These are phyloP conservation scores for Evernia prunastri DNA, from an alignment of 495 filamentous ascomycete genomes.

Conservation along the genomic window DNA sequence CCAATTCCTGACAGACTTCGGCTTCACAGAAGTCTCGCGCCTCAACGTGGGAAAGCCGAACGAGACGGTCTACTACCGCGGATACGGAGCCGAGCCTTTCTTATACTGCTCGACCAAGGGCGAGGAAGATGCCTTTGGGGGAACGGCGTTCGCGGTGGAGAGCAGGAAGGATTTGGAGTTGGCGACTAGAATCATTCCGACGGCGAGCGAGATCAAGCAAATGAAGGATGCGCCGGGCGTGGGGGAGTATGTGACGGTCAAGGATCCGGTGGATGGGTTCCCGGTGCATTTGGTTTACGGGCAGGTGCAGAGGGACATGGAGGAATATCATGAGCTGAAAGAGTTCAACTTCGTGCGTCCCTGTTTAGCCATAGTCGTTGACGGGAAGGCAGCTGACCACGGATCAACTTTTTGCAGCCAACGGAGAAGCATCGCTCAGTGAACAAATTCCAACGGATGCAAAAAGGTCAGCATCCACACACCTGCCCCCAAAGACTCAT, in stretches of 20 bases:
- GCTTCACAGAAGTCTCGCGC: conserved; percentile 41
- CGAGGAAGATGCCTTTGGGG: conserved; percentile 46
- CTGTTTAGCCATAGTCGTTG: not conserved
- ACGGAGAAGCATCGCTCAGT: conserved; percentile 12
- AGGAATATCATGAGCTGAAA: not conserved
- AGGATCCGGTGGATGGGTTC: conserved; percentile 34
- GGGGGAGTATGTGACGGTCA: conserved; percentile 32
- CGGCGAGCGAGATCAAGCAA: conserved; percentile 28
- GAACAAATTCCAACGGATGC: conserved; percentile 4
- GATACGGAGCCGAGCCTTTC: conserved; percentile 56
- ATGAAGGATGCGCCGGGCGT: conserved; percentile 33
- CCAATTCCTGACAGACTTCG: conserved; percentile 52
- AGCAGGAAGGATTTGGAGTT: conserved; percentile 48
- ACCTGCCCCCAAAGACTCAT: not conserved
- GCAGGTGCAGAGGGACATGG: conserved; percentile 19
- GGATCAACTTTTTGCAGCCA: not conserved
- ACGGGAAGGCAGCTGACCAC: not conserved
- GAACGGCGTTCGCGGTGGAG: conserved; percentile 49
- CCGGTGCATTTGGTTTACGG: conserved; percentile 34
- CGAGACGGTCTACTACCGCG: conserved; percentile 50
- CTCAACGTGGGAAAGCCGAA: conserved; percentile 28
- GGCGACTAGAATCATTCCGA: conserved; percentile 20
- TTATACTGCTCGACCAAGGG: conserved; percentile 45
- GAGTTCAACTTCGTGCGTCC: conserved; percentile 9
- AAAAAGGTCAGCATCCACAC: conserved; percentile 16